A percentile compares a stretch with the other conserved stretches of the same genome.
phyloP scores from a whole-genome alignment of 768 basidiomycete genomes.

The Thelephora ganbajun region DNA sequence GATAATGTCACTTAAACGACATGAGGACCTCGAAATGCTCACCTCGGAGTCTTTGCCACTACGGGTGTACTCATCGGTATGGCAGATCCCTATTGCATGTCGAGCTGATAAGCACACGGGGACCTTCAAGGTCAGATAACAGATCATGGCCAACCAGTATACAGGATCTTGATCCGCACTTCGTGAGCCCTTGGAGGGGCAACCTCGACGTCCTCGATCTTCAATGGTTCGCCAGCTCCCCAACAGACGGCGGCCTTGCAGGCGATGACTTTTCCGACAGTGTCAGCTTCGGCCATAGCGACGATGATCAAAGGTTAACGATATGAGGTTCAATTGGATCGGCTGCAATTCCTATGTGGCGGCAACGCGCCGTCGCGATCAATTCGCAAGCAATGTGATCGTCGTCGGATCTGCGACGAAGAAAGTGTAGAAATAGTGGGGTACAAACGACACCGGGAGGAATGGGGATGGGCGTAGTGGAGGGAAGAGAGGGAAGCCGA shows the following conservation, averaged over 20 bases:
- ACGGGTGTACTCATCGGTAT: conserved; percentile 95
- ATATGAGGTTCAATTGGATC: too few species aligned
- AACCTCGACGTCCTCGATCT: conserved; percentile 87
- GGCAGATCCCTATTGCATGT: conserved; percentile 64
- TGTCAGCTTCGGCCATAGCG: conserved; percentile 45
- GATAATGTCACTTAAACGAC: conserved; percentile 2
- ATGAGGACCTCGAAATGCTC: conserved; percentile 8
- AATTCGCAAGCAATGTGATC: too few species aligned
- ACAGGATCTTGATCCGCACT: conserved; percentile 84
- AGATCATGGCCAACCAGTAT: conserved; percentile 47
- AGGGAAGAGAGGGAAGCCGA: too few species aligned
- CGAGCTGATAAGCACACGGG: neutral
- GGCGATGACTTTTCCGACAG: conserved; percentile 63
- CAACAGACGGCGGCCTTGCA: conserved; percentile 94
- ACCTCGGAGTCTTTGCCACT: conserved; percentile 95
- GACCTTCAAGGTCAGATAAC: neutral
- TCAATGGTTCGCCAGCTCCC: conserved; percentile 78
- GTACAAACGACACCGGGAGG: too few species aligned
- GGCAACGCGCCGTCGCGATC: too few species aligned
- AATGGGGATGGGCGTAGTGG: too few species aligned
- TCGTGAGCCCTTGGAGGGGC: conserved; percentile 83
- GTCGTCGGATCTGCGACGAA: too few species aligned
- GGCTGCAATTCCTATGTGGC: too few species aligned
- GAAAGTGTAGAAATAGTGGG: too few species aligned
- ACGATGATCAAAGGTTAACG: too few species aligned